These are phyloP conservation scores for Endocarpon pusillum DNA, from an alignment of 495 filamentous ascomycete species.

Conservation along the genomic window DNA sequence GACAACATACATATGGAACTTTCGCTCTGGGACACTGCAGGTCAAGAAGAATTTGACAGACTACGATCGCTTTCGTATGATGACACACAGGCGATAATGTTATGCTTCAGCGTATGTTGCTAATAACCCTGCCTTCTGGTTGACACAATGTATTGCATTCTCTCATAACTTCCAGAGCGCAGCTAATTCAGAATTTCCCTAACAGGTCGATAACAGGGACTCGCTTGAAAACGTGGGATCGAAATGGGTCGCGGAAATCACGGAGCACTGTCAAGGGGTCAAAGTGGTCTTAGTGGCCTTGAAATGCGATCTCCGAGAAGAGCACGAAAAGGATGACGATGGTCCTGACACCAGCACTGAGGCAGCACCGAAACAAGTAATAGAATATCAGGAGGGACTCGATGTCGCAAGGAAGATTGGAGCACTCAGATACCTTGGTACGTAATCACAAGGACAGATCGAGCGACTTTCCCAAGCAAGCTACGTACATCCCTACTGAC, in stretches of 20 bases:
- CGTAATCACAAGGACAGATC: constrained; percentile 9
- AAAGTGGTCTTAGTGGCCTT: constrained; percentile 90
- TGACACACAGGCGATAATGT: constrained; percentile 94
- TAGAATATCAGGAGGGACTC: constrained; percentile 83
- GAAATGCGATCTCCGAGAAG: constrained; percentile 87
- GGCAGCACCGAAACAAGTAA: constrained; percentile 49
- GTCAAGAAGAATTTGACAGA: constrained; percentile 98
- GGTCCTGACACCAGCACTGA: too few relatives aligned
- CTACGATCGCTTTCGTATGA: constrained; percentile 91
- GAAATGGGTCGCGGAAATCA: constrained; percentile 96
- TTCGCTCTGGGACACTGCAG: constrained; percentile 94
- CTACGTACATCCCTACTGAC: background rate
- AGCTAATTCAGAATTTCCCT: background rate
- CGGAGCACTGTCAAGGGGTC: constrained; percentile 89
- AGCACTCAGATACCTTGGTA: constrained; percentile 78
- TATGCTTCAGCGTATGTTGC: constrained; percentile 67
- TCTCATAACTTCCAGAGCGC: background rate
- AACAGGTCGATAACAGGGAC: constrained; percentile 71
- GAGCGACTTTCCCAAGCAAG: too few relatives aligned
- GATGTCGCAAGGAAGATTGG: constrained; percentile 81
- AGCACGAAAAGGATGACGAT: constrained; percentile 36
- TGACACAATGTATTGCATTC: constrained; percentile 2
- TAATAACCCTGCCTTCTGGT: background rate
- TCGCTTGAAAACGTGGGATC: constrained; percentile 96
- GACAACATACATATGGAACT: constrained; percentile 92